Conservation (phyloP, 2,329 filamentous ascomycete genomes). For the Daldinia sp. region DNA sequence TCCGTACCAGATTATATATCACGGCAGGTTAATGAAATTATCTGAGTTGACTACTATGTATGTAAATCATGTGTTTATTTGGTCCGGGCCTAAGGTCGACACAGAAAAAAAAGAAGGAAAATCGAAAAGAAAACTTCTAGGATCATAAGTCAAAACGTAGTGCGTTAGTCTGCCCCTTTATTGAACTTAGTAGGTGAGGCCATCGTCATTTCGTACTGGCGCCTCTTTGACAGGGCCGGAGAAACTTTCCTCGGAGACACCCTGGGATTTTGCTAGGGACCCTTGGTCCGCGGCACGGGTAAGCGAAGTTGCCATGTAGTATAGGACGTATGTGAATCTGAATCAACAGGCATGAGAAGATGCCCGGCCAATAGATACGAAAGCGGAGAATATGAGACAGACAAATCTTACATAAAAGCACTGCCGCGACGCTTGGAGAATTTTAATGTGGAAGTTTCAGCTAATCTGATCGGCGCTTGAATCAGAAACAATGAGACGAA, state of each 20-base stretch:
- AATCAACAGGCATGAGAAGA: constrained; percentile 32
- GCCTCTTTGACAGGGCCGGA: constrained; percentile 28
- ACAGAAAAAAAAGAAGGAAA: constrained; percentile 9
- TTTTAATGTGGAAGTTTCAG: constrained; percentile 40
- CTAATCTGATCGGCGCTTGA: constrained; percentile 35
- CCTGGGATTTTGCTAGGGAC: constrained; percentile 33
- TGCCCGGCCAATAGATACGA: constrained; percentile 30
- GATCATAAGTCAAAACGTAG: constrained; percentile 21
- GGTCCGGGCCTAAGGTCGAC: neutral
- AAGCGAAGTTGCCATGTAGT: constrained; percentile 27
- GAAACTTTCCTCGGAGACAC: constrained; percentile 34
- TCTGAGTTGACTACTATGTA: neutral
- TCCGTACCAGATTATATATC: neutral
- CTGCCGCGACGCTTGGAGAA: constrained; percentile 19
- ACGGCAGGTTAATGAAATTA: no score
- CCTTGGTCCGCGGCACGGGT: constrained; percentile 24
- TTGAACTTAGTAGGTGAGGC: constrained; percentile 34
- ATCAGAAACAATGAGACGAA: constrained; percentile 28
- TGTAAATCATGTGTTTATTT: neutral
- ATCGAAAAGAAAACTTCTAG: constrained; percentile 10
- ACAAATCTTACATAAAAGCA: constrained; percentile 38
- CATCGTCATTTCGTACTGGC: constrained; percentile 43
- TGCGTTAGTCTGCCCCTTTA: constrained; percentile 33
- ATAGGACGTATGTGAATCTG: constrained; percentile 35
- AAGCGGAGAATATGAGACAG: constrained; percentile 45